phyloP scores from a whole-genome alignment of 2,329 filamentous ascomycete genomes.

The Phialemonium atrogriseum region DNA sequence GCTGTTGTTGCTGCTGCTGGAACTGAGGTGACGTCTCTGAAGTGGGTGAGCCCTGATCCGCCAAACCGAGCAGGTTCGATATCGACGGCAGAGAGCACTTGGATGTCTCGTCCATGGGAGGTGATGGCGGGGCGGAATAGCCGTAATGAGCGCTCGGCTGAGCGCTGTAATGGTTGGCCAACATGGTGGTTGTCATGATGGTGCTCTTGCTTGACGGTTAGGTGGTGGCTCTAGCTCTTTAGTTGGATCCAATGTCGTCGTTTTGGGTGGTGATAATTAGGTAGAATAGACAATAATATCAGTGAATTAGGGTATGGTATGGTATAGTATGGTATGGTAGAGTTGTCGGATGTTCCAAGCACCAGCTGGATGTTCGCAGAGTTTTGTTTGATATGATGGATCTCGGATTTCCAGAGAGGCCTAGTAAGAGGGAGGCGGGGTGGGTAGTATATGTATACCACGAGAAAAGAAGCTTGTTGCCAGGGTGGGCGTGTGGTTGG shows the following conservation, averaged over 20 bases:
- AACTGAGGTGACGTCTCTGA: conserved; percentile 45
- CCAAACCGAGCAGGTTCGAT: conserved; percentile 77
- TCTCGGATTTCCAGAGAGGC: conserved; percentile 12
- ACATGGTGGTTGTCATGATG: conserved; percentile 35
- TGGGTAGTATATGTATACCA: conserved; percentile 36
- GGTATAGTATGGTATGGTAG: conserved; percentile 10
- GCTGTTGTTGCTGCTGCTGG: conserved; percentile 20
- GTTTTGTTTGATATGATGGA: conserved; percentile 18
- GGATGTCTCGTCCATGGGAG: conserved; percentile 62
- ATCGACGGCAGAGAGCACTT: conserved; percentile 90
- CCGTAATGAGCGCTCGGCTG: conserved; percentile 40
- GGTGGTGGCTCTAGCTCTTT: too few species aligned
- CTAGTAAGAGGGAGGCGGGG: conserved; percentile 20
- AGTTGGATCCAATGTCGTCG: too few species aligned
- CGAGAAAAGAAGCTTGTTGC: conserved; percentile 28
- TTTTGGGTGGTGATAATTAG: conserved; percentile 8
- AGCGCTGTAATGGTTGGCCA: conserved; percentile 33
- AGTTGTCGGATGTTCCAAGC: conserved; percentile 22
- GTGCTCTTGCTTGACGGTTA: conserved; percentile 19
- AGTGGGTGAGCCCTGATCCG: conserved; percentile 59
- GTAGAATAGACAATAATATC: conserved; percentile 2
- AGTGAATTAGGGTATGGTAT: conserved; percentile 4
- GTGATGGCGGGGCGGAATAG: conserved; percentile 59
- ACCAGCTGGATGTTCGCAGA: conserved; percentile 22
- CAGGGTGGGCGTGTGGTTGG: conserved; percentile 17